Base-by-base conservation (phyloP, 2,329 filamentous ascomycete species). In the Chaetoscypha palmicola region DNA sequence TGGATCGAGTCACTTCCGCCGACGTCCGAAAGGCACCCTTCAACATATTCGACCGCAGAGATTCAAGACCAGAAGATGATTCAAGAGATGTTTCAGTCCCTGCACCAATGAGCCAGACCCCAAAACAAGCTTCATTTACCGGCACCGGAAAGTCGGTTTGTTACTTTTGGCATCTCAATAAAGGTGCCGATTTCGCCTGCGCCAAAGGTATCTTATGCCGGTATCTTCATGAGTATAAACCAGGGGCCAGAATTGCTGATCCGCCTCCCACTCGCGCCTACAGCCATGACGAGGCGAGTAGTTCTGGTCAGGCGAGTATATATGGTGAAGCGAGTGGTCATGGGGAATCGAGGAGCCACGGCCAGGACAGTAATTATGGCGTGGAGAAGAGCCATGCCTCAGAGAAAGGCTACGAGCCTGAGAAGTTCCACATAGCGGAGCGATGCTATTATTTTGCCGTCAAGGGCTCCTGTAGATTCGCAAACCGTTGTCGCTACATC, bases 201-300 rank as follows among this genome's bases (percentile, higher is more conserved):
- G 19, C 11, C 4, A 46, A 41, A 14, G 46, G 44, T 22, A 30
- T 22, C 17, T 17, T 11, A 21, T 55, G 51, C 41, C 45, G 10
- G 16, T 54, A 34, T 38, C 35, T 31, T n/a, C 52, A 55, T 42
- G 31, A 32, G n/a, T 22, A 47, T 14, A 31, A 45, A 23, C 46
- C 47, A 8, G 22, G 45, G 11, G 41, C 45, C 24, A 23, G 36
- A 22, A 16, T 20, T 22, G 34, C 20, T 5, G 32, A 34, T 4
- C 5, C n/a, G 17, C 14, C 24, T 4, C 17, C 24, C 3, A 26
- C 23, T 16, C 22, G 36, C 17, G n/a, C n/a, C n/a, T n/a, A n/a
- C n/a, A n/a, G n/a, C n/a, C n/a, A n/a, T n/a, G n/a, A n/a, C n/a
- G n/a, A n/a, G n/a, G n/a, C n/a, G n/a, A n/a, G n/a, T n/a, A n/a